Base-by-base conservation (phyloP, 306 rosid species). In the Acmispon strigosus region DNA sequence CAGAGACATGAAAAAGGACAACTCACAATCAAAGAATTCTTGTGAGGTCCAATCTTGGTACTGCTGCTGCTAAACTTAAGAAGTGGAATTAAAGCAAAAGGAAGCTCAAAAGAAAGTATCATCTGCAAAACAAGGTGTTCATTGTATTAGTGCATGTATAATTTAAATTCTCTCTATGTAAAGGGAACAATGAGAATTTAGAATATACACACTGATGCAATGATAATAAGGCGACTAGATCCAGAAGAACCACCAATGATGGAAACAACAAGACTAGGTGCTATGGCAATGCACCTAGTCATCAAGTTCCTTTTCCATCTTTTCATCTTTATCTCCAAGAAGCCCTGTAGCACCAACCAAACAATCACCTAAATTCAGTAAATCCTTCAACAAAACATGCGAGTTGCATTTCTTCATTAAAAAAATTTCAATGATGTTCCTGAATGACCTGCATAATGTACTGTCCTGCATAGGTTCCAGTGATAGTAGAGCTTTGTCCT, bases 401-500 rank as follows among this genome's bases (percentile, higher is more conserved):
- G 9, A 34, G 7, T 7, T 49, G 1, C 12, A 0, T 15, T 15
- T 48, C 6, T 45, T 5, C 14, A 45, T 1, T 12, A 4, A 14
- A 47, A 29, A 16, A 19, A 51, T 49, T 9, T 57, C 5, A 18
- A 13, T 58, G 41, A 11, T 53, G 4, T 58, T 53, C 29, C 32
- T 9, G 10, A 45, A 16, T 61, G 37, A 93, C 98, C 98, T 94
- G 95, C 98, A 94, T 94, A 14, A 94, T 85, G 75, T 39, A 83
- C 14, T 83, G 86, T 2, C 98, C 98, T 29, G 98, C 97, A 76
- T 94, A 94, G 37, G 98, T 94, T 76, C 98, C 96, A 27, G 96
- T 90, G 16, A 93, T 93, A 36, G 93, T 82, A 9, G 98, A 93
- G 87, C 98, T 93, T 74, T 93, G 96, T 17, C 98, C 98, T 6